A percentile compares a stretch with the other conserved stretches of the same genome.
phyloP scores from a whole-genome alignment of 805 yeast genomes.

The Trichomonascus vanleenenianus region DNA sequence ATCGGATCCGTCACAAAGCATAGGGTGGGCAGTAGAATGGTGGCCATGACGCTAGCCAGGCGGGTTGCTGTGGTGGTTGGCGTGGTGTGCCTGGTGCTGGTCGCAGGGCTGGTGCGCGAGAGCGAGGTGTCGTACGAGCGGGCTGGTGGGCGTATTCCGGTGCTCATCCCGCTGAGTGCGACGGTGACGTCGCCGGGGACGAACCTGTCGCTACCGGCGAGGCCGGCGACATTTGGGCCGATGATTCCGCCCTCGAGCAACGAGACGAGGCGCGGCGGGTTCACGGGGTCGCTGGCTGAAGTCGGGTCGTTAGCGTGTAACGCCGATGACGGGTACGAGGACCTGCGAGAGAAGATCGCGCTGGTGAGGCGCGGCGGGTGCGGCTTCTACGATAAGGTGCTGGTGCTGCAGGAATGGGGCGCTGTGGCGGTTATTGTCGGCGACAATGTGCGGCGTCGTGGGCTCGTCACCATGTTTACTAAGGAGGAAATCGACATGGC shows the following conservation, averaged over 20 bases:
- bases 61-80: background rate
- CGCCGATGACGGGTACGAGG: slow-evolving; percentile 14
- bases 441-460: slow-evolving; percentile 40
- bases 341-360: slow-evolving; percentile 26
- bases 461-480: slow-evolving; percentile 50
- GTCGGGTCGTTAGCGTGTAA: slow-evolving; percentile 21
- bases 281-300: slow-evolving; percentile 20
- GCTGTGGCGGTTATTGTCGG: slow-evolving; percentile 52
- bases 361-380: slow-evolving; percentile 44
- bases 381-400: slow-evolving; percentile 46
- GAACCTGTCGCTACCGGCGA: slow-evolving; percentile 26
- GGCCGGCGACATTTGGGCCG: slow-evolving; percentile 34
- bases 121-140: background rate
- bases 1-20: too few species aligned
- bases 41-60: background rate
- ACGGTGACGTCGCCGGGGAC: slow-evolving; percentile 23
- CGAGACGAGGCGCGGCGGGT: slow-evolving; percentile 11
- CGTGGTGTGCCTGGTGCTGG: background rate
- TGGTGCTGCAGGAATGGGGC: slow-evolving; percentile 35
- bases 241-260: slow-evolving; percentile 7
- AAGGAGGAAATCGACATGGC: slow-evolving; percentile 37
- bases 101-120: too few species aligned
- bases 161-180: slow-evolving; percentile 19
- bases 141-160: slow-evolving; percentile 12
- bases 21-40: too few species aligned